These are phyloP conservation scores for Fusarium abutilonis DNA, from an alignment of 2,329 filamentous ascomycete species.

Conservation along the genomic window DNA sequence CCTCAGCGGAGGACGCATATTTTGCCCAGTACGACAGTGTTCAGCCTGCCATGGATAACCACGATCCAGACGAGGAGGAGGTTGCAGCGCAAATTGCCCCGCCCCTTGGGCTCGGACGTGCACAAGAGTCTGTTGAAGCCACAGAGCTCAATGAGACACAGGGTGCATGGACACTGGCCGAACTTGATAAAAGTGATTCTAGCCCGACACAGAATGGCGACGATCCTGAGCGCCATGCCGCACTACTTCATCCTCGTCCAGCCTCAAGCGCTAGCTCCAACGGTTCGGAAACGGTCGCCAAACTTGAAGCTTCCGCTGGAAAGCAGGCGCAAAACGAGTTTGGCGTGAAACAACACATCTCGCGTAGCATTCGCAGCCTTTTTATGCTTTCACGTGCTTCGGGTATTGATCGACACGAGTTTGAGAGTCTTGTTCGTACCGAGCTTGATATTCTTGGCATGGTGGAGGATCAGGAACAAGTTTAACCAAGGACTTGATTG, in stretches of 20 bases:
- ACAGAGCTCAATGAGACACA: slow-evolving; percentile 43
- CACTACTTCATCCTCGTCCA: slow-evolving; percentile 66
- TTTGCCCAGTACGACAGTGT: slow-evolving; percentile 81
- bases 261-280: slow-evolving; percentile 67
- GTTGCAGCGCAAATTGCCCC: slow-evolving; percentile 47
- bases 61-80: slow-evolving; percentile 79
- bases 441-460: slow-evolving; percentile 77
- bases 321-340: slow-evolving; percentile 72
- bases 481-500: not conserved
- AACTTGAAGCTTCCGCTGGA: slow-evolving; percentile 65
- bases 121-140: slow-evolving; percentile 30
- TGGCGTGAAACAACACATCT: slow-evolving; percentile 81
- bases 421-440: slow-evolving; percentile 74
- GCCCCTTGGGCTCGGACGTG: slow-evolving; percentile 45
- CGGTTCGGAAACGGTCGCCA: slow-evolving; percentile 68
- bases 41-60: slow-evolving; percentile 81
- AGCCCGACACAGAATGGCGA: slow-evolving; percentile 40
- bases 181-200: slow-evolving; percentile 55
- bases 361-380: slow-evolving; percentile 79
- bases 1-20: slow-evolving; percentile 73
- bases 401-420: slow-evolving; percentile 79
- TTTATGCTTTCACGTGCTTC: slow-evolving; percentile 75
- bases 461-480: slow-evolving; percentile 66
- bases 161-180: slow-evolving; percentile 57
- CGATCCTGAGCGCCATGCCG: slow-evolving; percentile 49